A percentile compares a stretch with the other conserved stretches of the same genome.
phyloP scores from a whole-genome alignment of 345 rosid species.

The Trapa incisa region DNA sequence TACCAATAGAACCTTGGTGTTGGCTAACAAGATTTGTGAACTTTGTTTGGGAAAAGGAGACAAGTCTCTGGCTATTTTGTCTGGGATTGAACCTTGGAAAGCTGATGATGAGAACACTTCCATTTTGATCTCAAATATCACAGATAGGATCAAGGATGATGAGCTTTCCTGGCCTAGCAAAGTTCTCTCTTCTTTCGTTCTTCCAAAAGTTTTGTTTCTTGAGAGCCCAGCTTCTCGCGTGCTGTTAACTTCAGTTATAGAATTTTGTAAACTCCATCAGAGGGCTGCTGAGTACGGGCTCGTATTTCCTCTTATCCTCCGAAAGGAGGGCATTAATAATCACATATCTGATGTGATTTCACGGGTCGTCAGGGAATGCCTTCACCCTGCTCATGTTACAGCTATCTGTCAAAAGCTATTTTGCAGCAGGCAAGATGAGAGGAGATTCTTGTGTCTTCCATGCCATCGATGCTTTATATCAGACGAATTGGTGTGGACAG shows the following conservation, averaged over 20 bases:
- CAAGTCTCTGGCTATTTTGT: slow-evolving; percentile 31
- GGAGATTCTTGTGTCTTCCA: slow-evolving; percentile 36
- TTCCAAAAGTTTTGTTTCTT: slow-evolving; percentile 55
- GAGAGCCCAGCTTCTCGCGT: slow-evolving; percentile 49
- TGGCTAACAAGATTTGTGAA: slow-evolving; percentile 36
- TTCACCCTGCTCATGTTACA: slow-evolving; percentile 63
- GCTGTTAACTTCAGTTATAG: slow-evolving; percentile 34
- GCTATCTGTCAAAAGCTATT: slow-evolving; percentile 61
- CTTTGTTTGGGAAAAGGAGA: slow-evolving; percentile 34
- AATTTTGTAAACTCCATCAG: slow-evolving; percentile 59
- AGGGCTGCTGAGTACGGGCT: slow-evolving; percentile 51
- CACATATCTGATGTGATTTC: slow-evolving; percentile 41
- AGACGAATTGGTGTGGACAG: slow-evolving; percentile 54
- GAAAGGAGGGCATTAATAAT: slow-evolving; percentile 47
- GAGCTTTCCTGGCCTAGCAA: slow-evolving; percentile 53
- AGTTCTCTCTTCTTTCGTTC: slow-evolving; percentile 45
- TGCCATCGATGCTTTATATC: slow-evolving; percentile 44
- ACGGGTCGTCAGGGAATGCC: slow-evolving; percentile 53
- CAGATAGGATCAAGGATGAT: slow-evolving; percentile 25
- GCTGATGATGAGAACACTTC: slow-evolving; percentile 57
- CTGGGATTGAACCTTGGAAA: slow-evolving; percentile 62
- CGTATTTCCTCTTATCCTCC: slow-evolving; percentile 41
- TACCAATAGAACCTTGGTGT: slow-evolving; percentile 21
- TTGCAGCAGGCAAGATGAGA: slow-evolving; percentile 32
- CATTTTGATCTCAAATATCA: slow-evolving; percentile 36